A percentile compares a stretch with the other conserved stretches of the same genome.
Evolutionary conservation across 768 basidiomycete genomes (phyloP).

Genomic region (Pleurotus sapidus): DNA sequence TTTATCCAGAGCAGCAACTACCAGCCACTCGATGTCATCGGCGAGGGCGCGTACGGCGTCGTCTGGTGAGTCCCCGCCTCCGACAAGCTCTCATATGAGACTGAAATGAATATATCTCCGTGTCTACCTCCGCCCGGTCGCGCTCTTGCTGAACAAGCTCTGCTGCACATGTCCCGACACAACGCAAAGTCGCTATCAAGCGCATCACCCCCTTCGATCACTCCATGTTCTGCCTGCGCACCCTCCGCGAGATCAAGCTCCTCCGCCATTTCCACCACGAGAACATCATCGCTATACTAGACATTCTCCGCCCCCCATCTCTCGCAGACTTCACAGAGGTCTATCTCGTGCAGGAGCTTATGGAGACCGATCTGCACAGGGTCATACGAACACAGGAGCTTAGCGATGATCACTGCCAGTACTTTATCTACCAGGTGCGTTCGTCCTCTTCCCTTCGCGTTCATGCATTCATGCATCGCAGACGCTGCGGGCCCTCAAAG

Average conservation of each 20-base stretch:
- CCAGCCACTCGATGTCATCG: conserved; percentile 78
- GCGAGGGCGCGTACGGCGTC: conserved; percentile 94
- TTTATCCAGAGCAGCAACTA: conserved; percentile 54
- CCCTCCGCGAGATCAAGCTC: conserved; percentile 89
- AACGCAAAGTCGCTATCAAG: conserved; percentile 92
- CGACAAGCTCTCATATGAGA: conserved; percentile 13
- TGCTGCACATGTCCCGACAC: conserved; percentile 73
- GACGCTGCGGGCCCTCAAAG: conserved; percentile 92
- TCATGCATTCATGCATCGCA: conserved; percentile 21
- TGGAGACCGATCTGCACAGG: conserved; percentile 95
- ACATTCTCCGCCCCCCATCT: conserved; percentile 80
- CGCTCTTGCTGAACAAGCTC: conserved; percentile 81
- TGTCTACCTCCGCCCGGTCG: background rate
- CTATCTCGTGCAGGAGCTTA: conserved; percentile 63
- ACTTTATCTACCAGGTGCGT: conserved; percentile 90
- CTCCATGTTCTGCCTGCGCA: conserved; percentile 86
- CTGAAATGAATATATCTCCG: background rate
- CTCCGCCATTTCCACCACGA: conserved; percentile 83
- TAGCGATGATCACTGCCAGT: conserved; percentile 94
- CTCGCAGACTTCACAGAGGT: conserved; percentile 86
- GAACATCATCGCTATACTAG: conserved; percentile 93
- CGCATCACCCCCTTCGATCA: conserved; percentile 95
- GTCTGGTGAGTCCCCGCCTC: conserved; percentile 50
- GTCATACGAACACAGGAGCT: conserved; percentile 95
- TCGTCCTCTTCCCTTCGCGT: background rate